A percentile compares a stretch with the other conserved stretches of the same genome.
Conservation (phyloP, 2,329 filamentous ascomycete genomes). For the Catunica adiposa region DNA sequence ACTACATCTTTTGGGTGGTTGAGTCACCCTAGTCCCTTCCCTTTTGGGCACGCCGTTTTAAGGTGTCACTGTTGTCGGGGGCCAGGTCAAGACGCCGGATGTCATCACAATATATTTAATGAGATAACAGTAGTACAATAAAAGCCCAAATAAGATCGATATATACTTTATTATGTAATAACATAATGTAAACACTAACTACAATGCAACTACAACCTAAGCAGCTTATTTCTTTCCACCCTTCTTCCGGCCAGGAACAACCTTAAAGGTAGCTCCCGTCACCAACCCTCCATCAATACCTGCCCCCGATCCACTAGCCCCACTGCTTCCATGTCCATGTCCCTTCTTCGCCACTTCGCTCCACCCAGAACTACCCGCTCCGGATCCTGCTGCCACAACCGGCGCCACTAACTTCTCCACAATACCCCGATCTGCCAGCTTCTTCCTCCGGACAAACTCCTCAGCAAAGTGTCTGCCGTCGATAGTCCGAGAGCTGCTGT, state of each 20-base stretch:
- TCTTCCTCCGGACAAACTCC: constrained; percentile 85
- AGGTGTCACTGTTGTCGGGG: too few relatives aligned
- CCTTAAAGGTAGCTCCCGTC: constrained; percentile 61
- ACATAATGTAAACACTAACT: neutral
- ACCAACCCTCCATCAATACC: constrained; percentile 14
- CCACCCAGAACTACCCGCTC: constrained; percentile 50
- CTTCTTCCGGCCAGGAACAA: constrained; percentile 87
- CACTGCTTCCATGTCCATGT: constrained; percentile 25
- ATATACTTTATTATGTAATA: neutral
- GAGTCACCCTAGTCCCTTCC: too few relatives aligned
- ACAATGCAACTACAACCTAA: neutral
- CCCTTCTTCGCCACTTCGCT: constrained; percentile 94
- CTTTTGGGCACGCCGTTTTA: too few relatives aligned
- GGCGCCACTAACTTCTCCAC: constrained; percentile 40
- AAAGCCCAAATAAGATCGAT: too few relatives aligned
- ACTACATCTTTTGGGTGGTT: too few relatives aligned
- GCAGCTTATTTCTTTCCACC: constrained; percentile 49
- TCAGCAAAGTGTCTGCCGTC: constrained; percentile 87
- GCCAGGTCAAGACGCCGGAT: too few relatives aligned
- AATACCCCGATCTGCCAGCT: constrained; percentile 81
- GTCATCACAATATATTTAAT: too few relatives aligned
- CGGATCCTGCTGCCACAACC: constrained; percentile 32
- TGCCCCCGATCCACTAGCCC: neutral
- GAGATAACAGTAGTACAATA: too few relatives aligned
- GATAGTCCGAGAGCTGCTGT: constrained; percentile 72